Evolutionary conservation across 768 basidiomycete species (phyloP).

Genomic region (Tephrocybe sp.): DNA sequence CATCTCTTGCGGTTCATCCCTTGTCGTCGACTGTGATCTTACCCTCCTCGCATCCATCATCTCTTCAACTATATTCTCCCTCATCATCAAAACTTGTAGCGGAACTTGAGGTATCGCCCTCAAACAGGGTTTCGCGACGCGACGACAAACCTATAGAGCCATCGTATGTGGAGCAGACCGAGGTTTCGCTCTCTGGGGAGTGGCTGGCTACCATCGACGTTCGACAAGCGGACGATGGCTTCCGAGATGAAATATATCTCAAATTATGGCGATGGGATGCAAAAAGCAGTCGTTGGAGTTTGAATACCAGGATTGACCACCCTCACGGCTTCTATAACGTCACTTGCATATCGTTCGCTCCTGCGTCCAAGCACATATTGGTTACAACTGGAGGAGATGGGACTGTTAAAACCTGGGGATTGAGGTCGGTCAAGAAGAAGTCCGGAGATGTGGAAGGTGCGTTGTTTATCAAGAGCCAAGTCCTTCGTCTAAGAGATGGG

Average conservation of each 20-base stretch:
- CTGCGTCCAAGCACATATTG: constrained; percentile 40
- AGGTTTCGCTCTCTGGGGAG: constrained; percentile 64
- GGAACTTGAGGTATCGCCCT: constrained; percentile 92
- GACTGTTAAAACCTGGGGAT: constrained; percentile 78
- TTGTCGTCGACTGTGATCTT: constrained; percentile 77
- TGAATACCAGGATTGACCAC: constrained; percentile 88
- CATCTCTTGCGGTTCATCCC: constrained; percentile 77
- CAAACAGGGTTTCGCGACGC: constrained; percentile 83
- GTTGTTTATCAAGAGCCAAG: constrained; percentile 15
- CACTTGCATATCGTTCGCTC: constrained; percentile 69
- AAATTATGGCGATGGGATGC: constrained; percentile 91
- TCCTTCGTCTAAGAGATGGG: background rate
- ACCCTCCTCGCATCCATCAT: constrained; percentile 92
- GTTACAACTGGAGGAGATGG: constrained; percentile 79
- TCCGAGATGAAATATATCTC: constrained; percentile 71
- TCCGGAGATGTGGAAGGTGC: constrained; percentile 53
- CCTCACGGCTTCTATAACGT: constrained; percentile 76
- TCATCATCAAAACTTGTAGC: constrained; percentile 66
- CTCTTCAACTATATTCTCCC: constrained; percentile 89
- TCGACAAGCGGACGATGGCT: constrained; percentile 64
- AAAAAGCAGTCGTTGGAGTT: constrained; percentile 58
- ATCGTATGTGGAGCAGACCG: constrained; percentile 69
- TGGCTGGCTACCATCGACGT: constrained; percentile 94
- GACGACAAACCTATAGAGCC: constrained; percentile 79
- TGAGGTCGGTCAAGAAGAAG: constrained; percentile 46